Evolutionary conservation across 2,329 filamentous ascomycete genomes (phyloP).

Genomic region (Sphaerostilbella broomeana): DNA sequence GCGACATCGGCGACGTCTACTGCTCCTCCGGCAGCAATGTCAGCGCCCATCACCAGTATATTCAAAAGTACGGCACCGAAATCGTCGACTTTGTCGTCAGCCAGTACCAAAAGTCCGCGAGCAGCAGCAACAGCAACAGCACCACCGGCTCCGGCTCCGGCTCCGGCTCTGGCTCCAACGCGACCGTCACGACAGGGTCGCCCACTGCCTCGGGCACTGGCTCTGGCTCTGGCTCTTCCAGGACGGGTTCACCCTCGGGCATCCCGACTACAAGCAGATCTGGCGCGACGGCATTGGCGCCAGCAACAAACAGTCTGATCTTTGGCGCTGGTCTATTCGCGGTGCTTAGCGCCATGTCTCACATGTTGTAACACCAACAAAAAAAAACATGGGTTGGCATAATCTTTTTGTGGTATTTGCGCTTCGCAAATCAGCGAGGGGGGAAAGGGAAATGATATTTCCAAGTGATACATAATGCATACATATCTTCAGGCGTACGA

Average conservation of each 20-base stretch:
- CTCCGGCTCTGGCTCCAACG: constrained; percentile 5
- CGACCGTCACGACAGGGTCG: constrained; percentile 6
- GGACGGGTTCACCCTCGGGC: neutral
- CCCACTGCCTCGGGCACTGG: neutral
- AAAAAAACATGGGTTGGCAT: no score
- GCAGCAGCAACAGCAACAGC: constrained; percentile 1
- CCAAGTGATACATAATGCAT: no score
- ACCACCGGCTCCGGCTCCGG: no score
- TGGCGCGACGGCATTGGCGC: constrained; percentile 3
- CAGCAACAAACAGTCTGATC: constrained; percentile 7
- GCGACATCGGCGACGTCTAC: constrained; percentile 36
- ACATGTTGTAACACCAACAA: constrained; percentile 11
- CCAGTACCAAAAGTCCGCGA: constrained; percentile 22
- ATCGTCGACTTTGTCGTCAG: constrained; percentile 31
- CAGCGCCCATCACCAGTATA: constrained; percentile 30
- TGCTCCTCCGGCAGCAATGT: constrained; percentile 29
- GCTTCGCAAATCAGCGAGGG: no score
- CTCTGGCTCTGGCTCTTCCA: neutral
- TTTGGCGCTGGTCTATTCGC: constrained; percentile 7
- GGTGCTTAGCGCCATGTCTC: constrained; percentile 3
- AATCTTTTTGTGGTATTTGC: no score
- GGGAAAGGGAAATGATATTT: no score
- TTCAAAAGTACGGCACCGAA: constrained; percentile 28
- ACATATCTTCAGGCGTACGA: no score
- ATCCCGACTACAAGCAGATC: neutral